Evolutionary conservation across 805 yeast species (phyloP).

Genomic region (Yarrowia porcina): DNA sequence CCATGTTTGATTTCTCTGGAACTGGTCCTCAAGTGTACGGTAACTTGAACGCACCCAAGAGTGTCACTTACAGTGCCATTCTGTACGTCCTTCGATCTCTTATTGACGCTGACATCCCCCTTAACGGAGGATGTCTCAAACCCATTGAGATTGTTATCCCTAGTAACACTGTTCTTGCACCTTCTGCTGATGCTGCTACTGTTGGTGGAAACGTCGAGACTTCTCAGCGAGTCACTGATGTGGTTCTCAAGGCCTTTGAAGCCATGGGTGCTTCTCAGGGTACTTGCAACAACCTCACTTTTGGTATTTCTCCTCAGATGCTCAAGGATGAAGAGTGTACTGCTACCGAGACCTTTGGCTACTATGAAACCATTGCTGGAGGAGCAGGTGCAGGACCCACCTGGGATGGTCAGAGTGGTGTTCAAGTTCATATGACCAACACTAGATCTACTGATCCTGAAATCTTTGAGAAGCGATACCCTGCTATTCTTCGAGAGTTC

Average conservation of each 20-base stretch:
- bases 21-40: slow-evolving; percentile 87
- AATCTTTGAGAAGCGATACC: slow-evolving; percentile 82
- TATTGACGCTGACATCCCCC: slow-evolving; percentile 82
- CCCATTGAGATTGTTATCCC: slow-evolving; percentile 73
- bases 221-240: slow-evolving; percentile 89
- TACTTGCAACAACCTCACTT: slow-evolving; percentile 89
- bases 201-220: slow-evolving; percentile 96
- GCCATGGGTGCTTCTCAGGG: slow-evolving; percentile 97
- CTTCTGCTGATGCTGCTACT: slow-evolving; percentile 83
- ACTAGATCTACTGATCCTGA: slow-evolving; percentile 92
- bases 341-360: slow-evolving; percentile 70
- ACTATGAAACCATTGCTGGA: slow-evolving; percentile 93
- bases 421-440: slow-evolving; percentile 91
- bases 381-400: slow-evolving; percentile 90
- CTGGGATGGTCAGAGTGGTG: slow-evolving; percentile 86
- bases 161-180: slow-evolving; percentile 61
- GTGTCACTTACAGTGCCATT: slow-evolving; percentile 85
- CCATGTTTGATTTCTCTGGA: slow-evolving; percentile 79
- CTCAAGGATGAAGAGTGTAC: slow-evolving; percentile 36
- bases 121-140: slow-evolving; percentile 86
- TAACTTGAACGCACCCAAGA: slow-evolving; percentile 87
- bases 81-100: slow-evolving; percentile 81
- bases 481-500: slow-evolving; percentile 71
- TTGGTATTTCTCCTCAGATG: slow-evolving; percentile 70
- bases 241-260: slow-evolving; percentile 76